Conservation (phyloP, 2,329 filamentous ascomycete species). For the Curvularia lunata region DNA sequence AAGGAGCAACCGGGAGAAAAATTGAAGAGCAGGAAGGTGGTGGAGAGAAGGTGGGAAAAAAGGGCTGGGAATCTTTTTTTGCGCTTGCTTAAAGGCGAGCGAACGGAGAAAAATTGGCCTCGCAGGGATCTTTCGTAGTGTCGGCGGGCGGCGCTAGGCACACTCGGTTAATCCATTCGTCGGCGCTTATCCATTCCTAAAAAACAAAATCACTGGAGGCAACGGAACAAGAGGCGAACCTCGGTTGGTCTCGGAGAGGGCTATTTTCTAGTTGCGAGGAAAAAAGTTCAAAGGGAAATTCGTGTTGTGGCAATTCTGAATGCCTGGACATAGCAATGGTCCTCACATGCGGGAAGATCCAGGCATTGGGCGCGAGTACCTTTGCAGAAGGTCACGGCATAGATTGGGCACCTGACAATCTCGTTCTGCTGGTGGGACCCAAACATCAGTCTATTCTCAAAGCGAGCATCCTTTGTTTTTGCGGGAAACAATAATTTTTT, state of each 20-base stretch:
- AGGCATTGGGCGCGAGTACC: not conserved
- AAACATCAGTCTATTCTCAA: not conserved
- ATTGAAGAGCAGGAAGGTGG: conserved; percentile 38
- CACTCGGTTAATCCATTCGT: conserved; percentile 16
- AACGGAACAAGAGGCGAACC: not conserved
- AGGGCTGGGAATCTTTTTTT: conserved; percentile 21
- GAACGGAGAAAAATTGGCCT: conserved; percentile 22
- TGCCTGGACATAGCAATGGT: not conserved
- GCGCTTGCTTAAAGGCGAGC: conserved; percentile 23
- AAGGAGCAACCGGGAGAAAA: conserved; percentile 36
- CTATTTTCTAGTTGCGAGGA: not conserved
- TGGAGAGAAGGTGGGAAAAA: conserved; percentile 42
- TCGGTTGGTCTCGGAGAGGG: not conserved
- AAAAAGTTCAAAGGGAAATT: not conserved
- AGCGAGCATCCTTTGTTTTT: not conserved
- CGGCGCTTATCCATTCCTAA: conserved; percentile 18
- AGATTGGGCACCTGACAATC: conserved; percentile 4
- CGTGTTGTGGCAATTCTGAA: not conserved
- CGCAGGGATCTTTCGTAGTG: conserved; percentile 19
- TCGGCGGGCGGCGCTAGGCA: conserved; percentile 14
- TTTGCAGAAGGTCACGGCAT: conserved; percentile 1
- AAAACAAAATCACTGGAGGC: conserved; percentile 7
- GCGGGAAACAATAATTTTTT: not conserved
- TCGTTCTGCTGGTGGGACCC: conserved; percentile 5
- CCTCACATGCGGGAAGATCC: not conserved